Evolutionary conservation across 768 basidiomycete species (phyloP).

Genomic region (Kwoniella europaea): DNA sequence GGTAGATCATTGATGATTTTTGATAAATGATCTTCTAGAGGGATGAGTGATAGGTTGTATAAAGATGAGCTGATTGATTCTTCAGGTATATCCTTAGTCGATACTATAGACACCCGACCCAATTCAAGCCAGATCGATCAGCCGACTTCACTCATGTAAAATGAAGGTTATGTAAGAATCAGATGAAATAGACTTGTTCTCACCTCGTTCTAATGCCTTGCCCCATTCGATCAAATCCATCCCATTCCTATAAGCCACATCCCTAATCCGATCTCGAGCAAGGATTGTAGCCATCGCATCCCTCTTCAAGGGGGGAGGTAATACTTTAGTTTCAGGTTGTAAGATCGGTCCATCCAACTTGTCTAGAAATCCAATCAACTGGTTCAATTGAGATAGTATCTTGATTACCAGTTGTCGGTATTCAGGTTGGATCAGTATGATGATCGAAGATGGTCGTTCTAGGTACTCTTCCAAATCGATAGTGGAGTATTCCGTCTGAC

Average conservation of each 20-base stretch:
- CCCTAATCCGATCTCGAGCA: slow-evolving; percentile 32
- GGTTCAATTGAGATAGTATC: slow-evolving; percentile 29
- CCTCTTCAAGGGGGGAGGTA: slow-evolving; percentile 18
- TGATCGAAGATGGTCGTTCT: slow-evolving; percentile 3
- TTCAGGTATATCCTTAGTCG: slow-evolving; percentile 4
- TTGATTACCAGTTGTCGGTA: slow-evolving; percentile 12
- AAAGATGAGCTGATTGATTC: slow-evolving; percentile 10
- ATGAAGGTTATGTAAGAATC: neutral
- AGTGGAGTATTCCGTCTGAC: slow-evolving; percentile 13
- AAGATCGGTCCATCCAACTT: slow-evolving; percentile 37
- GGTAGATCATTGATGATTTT: slow-evolving; percentile 24
- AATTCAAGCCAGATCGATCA: too few species aligned
- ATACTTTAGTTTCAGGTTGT: slow-evolving; percentile 27
- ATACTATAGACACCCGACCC: neutral
- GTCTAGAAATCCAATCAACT: slow-evolving; percentile 28
- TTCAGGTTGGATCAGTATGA: slow-evolving; percentile 20
- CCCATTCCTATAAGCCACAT: slow-evolving; percentile 26
- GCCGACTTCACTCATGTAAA: neutral
- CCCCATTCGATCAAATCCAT: slow-evolving; percentile 44
- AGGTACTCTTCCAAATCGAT: neutral
- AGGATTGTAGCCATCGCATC: slow-evolving; percentile 41
- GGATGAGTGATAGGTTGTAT: slow-evolving; percentile 13
- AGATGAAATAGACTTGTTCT: neutral
- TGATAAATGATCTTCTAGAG: slow-evolving; percentile 8
- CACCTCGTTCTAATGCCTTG: slow-evolving; percentile 27